Evolutionary conservation across 2,329 filamentous ascomycete genomes (phyloP).

Genomic region (Exophiala sideris): DNA sequence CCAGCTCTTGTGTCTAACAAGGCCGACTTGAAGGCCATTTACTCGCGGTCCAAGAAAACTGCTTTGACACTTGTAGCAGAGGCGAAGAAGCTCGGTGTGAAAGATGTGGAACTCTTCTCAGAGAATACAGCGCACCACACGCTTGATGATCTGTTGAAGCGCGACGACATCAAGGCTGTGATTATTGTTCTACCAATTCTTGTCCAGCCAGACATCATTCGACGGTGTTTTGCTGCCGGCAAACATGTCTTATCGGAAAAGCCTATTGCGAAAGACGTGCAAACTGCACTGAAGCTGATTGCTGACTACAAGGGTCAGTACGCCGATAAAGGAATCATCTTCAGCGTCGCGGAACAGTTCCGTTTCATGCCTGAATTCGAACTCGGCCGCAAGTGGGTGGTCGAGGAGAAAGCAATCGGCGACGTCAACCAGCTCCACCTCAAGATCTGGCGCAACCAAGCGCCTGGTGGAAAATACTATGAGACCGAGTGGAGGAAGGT

Average conservation of each 20-base stretch:
- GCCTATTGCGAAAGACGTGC: conserved; percentile 61
- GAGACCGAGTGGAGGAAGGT: conserved; percentile 47
- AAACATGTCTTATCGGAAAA: conserved; percentile 71
- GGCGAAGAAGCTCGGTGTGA: conserved; percentile 27
- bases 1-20: not conserved
- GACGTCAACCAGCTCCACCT: not conserved
- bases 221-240: conserved; percentile 58
- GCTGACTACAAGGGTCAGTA: conserved; percentile 42
- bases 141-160: conserved; percentile 52
- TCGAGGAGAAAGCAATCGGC: not conserved
- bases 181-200: conserved; percentile 57
- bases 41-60: conserved; percentile 60
- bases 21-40: conserved; percentile 54
- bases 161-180: conserved; percentile 47
- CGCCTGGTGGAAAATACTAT: not conserved
- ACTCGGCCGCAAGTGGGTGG: not conserved
- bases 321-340: conserved; percentile 38
- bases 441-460: too few species aligned
- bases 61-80: conserved; percentile 49
- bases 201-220: conserved; percentile 57
- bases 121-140: conserved; percentile 39
- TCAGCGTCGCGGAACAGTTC: conserved; percentile 70
- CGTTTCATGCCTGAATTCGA: conserved; percentile 47
- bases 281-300: conserved; percentile 49
- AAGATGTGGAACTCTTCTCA: conserved; percentile 55